Evolutionary conservation across 352 stramenopile species (phyloP).

Genomic region (Vaucheria bursata): DNA sequence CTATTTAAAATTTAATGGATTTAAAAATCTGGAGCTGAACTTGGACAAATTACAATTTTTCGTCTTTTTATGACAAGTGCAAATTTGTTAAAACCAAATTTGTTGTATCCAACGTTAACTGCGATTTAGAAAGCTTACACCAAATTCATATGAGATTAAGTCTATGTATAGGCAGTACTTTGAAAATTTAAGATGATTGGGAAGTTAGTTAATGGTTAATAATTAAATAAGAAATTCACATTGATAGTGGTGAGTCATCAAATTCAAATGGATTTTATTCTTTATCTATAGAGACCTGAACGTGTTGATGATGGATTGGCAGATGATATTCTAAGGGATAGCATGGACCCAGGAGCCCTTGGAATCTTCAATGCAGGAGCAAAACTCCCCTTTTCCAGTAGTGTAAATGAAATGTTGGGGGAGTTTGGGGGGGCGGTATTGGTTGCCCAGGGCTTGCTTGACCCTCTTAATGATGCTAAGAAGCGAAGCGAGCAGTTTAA

Average conservation of each 20-base stretch:
- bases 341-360: slow-evolving; percentile 40
- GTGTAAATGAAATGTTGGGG: slow-evolving; percentile 45
- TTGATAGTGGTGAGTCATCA: not conserved
- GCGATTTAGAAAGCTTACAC: too few species aligned
- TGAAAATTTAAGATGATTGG: too few species aligned
- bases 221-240: too few species aligned
- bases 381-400: slow-evolving; percentile 39
- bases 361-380: slow-evolving; percentile 36
- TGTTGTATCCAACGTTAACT: too few species aligned
- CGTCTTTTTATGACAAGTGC: too few species aligned
- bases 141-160: too few species aligned
- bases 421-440: slow-evolving; percentile 46
- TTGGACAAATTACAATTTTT: too few species aligned
- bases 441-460: slow-evolving; percentile 46
- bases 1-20: too few species aligned
- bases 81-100: too few species aligned
- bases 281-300: slow-evolving; percentile 25
- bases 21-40: too few species aligned
- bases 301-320: slow-evolving; percentile 41
- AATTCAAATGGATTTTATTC: not conserved
- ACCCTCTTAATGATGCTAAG: slow-evolving; percentile 46
- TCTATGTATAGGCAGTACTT: too few species aligned
- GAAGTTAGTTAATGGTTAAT: too few species aligned
- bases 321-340: slow-evolving; percentile 47
- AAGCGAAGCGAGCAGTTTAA: slow-evolving; percentile 1